These are phyloP conservation scores for Boletellus ananiceps DNA, from an alignment of 768 basidiomycete genomes.

Conservation along the genomic window DNA sequence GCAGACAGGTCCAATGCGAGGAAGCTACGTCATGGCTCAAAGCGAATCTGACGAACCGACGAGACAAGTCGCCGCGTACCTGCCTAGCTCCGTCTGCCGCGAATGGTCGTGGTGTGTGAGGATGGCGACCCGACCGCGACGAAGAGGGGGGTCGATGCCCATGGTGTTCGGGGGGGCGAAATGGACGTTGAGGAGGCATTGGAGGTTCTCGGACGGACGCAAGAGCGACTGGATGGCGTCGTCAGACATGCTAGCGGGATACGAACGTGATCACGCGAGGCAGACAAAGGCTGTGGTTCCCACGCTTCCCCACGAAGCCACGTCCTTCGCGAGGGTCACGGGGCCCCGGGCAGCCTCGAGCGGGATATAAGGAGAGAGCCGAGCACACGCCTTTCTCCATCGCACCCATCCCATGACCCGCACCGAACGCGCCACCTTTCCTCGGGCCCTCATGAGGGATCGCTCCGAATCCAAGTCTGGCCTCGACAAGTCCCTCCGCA, in stretches of 20 bases:
- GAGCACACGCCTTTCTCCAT: not conserved
- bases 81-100: constrained; percentile 47
- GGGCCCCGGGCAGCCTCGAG: not conserved
- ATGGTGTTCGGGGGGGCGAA: constrained; percentile 6
- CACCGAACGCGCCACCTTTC: constrained; percentile 67
- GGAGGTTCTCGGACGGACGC: constrained; percentile 43
- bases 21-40: constrained; percentile 9
- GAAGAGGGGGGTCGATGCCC: not conserved
- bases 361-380: constrained; percentile 20
- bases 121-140: constrained; percentile 36
- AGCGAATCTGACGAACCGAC: not conserved
- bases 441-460: constrained; percentile 69
- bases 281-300: constrained; percentile 20
- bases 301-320: constrained; percentile 28
- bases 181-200: constrained; percentile 40
- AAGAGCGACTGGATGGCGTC: constrained; percentile 24
- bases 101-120: constrained; percentile 44
- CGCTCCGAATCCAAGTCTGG: constrained; percentile 78
- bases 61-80: constrained; percentile 34
- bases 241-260: constrained; percentile 6
- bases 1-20: constrained; percentile 12
- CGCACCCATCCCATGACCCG: constrained; percentile 59
- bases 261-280: constrained; percentile 8
- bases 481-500: constrained; percentile 64
- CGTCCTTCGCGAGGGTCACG: not conserved